Conservation (phyloP, 1,284 basidiomycete genomes). For the Neotropicomus parvogracilis region DNA sequence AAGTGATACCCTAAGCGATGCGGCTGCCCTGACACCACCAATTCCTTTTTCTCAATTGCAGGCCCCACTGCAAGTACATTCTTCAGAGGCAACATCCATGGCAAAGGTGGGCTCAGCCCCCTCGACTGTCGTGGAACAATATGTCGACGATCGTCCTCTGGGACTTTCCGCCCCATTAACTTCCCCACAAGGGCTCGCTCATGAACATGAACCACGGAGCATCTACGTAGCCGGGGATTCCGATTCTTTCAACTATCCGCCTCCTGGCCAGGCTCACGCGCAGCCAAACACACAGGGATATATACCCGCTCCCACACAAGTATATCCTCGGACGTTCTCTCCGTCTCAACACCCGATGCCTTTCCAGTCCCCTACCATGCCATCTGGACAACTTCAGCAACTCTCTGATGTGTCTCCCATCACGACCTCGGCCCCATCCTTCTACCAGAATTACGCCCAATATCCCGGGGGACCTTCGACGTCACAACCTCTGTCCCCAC, state of each 20-base stretch:
- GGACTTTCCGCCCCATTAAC: conserved; percentile 8
- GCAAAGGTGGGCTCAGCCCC: conserved; percentile 12
- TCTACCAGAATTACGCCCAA: conserved; percentile 15
- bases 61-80: conserved; percentile 7
- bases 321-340: conserved; percentile 9
- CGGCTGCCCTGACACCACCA: conserved; percentile 1
- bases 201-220: background rate
- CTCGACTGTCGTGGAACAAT: conserved; percentile 17
- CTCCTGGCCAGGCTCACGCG: conserved; percentile 10
- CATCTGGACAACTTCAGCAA: conserved; percentile 19
- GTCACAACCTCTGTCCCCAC: conserved; percentile 13
- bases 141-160: conserved; percentile 2
- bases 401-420: conserved; percentile 6
- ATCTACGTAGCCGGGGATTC: conserved; percentile 1
- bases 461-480: conserved; percentile 9
- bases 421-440: conserved; percentile 1
- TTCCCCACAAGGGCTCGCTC: background rate
- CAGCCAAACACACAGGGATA: conserved; percentile 18
- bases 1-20: conserved; percentile 19
- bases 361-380: conserved; percentile 11
- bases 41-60: conserved; percentile 12
- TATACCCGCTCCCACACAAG: conserved; percentile 6
- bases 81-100: conserved; percentile 1
- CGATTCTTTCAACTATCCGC: conserved; percentile 3
- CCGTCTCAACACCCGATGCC: conserved; percentile 6